These are phyloP conservation scores for Isoetes taiwanensis DNA, from an alignment of 75 land plant species.

Conservation along the genomic window DNA sequence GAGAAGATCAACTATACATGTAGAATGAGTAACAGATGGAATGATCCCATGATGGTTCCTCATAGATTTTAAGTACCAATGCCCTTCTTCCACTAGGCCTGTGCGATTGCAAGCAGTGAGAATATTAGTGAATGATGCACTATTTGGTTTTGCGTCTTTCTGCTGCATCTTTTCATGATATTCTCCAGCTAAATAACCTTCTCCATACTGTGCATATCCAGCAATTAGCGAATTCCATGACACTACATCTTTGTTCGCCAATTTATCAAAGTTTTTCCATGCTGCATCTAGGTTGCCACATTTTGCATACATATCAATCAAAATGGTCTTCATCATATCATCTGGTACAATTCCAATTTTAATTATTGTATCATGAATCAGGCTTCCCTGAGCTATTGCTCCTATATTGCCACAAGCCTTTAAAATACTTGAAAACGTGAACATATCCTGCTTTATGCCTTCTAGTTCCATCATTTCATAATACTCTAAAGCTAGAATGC, in stretches of 20 bases:
- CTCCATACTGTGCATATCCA: neutral
- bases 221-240: neutral
- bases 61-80: neutral
- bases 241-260: neutral
- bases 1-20: conserved; percentile 8
- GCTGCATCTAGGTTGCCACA: conserved; percentile 12
- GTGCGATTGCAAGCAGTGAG: neutral
- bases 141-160: neutral
- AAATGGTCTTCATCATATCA: no score
- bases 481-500: neutral
- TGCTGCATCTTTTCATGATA: neutral
- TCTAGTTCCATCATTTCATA: neutral
- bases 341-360: no score
- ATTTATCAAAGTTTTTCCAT: neutral
- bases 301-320: conserved; percentile 15
- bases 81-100: neutral
- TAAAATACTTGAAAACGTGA: no score
- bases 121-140: neutral
- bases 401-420: no score
- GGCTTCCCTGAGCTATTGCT: no score
- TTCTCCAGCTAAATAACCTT: neutral
- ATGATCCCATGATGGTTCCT: neutral
- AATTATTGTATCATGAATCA: no score
- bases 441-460: neutral
- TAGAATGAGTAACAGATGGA: neutral